Evolutionary conservation across 495 filamentous ascomycete genomes (phyloP).

Genomic region (Evansstolkia leycettana): DNA sequence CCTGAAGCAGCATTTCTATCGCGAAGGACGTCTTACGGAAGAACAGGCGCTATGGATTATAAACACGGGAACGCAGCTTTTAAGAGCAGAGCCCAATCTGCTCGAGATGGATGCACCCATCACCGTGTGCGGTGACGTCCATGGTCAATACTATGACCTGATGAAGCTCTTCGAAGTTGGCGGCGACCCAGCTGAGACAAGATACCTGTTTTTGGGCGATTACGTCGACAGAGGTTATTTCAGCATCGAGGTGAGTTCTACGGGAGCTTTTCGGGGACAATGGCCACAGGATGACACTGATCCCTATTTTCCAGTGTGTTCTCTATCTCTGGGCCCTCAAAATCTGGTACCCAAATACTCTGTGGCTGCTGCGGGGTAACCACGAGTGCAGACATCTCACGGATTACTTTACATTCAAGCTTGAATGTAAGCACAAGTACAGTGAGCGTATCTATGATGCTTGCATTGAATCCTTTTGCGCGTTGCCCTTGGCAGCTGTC

Average conservation of each 20-base stretch:
- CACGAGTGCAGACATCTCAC: constrained; percentile 98
- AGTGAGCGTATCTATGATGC: constrained; percentile 93
- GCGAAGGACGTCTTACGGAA: constrained; percentile 91
- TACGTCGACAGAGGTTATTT: constrained; percentile 98
- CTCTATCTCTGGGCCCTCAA: constrained; percentile 96
- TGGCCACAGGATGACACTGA: constrained; percentile 6
- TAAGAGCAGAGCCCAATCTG: constrained; percentile 82
- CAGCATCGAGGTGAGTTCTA: constrained; percentile 67
- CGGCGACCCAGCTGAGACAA: constrained; percentile 87
- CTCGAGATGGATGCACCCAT: constrained; percentile 99
- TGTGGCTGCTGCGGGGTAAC: constrained; percentile 94
- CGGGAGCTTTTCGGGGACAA: too few species aligned
- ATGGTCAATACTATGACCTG: constrained; percentile 96
- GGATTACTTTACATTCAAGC: constrained; percentile 99
- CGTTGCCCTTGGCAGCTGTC: constrained; percentile 83
- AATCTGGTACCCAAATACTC: constrained; percentile 96
- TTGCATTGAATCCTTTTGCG: constrained; percentile 95
- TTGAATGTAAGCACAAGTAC: constrained; percentile 99
- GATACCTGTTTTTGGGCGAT: constrained; percentile 94
- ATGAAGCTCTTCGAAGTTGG: constrained; percentile 99
- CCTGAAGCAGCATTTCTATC: constrained; percentile 95
- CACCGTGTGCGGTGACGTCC: constrained; percentile 97
- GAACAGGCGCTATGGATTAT: constrained; percentile 97
- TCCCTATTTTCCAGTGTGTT: constrained; percentile 58
- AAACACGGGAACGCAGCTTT: constrained; percentile 65